Evolutionary conservation across 352 stramenopile species (phyloP).

Genomic region (Phytophthora pseudosyringae): DNA sequence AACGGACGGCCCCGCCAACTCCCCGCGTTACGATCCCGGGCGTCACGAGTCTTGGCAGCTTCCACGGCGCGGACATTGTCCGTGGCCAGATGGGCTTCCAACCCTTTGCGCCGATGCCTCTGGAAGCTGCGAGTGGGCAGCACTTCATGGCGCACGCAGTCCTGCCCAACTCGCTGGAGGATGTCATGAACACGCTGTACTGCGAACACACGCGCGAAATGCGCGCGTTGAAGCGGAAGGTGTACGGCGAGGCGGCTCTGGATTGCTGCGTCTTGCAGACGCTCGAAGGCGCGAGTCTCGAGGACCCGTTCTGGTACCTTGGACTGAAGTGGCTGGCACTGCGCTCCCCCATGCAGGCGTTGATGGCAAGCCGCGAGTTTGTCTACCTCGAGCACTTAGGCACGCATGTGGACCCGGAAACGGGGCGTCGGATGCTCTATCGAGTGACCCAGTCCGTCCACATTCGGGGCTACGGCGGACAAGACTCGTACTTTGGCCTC

Average conservation of each 20-base stretch:
- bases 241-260: slow-evolving; percentile 61
- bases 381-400: slow-evolving; percentile 76
- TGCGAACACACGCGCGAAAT: slow-evolving; percentile 64
- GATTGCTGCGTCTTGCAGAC: slow-evolving; percentile 71
- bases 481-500: slow-evolving; percentile 73
- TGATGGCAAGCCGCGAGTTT: slow-evolving; percentile 72
- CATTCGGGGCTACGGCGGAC: slow-evolving; percentile 61
- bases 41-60: slow-evolving; percentile 33
- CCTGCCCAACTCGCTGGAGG: slow-evolving; percentile 65
- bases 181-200: slow-evolving; percentile 68
- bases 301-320: slow-evolving; percentile 81
- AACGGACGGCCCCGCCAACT: slow-evolving; percentile 22
- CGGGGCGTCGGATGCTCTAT: slow-evolving; percentile 65
- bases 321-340: slow-evolving; percentile 80
- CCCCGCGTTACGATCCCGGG: slow-evolving; percentile 28
- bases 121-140: slow-evolving; percentile 43
- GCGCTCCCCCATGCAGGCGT: slow-evolving; percentile 61
- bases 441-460: slow-evolving; percentile 70
- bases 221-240: slow-evolving; percentile 43
- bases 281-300: slow-evolving; percentile 62
- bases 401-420: slow-evolving; percentile 53
- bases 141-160: slow-evolving; percentile 71
- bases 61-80: slow-evolving; percentile 23
- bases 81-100: slow-evolving; percentile 14
- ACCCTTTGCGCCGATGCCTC: slow-evolving; percentile 24